Conservation (phyloP, 176 grass and related monocot genomes). For the Eragrostis curvula region DNA sequence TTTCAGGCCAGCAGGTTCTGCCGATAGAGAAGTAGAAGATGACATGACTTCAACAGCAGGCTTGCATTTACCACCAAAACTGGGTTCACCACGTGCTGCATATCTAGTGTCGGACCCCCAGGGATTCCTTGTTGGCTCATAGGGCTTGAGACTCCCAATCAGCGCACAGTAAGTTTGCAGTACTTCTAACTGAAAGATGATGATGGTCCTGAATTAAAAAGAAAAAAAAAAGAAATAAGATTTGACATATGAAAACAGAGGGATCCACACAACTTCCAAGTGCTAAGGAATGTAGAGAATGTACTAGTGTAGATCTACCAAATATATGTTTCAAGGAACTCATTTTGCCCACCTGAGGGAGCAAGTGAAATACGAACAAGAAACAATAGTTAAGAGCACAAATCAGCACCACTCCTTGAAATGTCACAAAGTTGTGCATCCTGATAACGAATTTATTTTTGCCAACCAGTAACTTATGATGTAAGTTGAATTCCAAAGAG, state of each 20-base stretch:
- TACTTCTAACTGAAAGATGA: slow-evolving; percentile 66
- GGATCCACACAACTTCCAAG: too few species aligned
- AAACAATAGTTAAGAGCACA: too few species aligned
- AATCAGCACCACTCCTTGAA: too few species aligned
- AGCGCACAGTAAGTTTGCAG: slow-evolving; percentile 47
- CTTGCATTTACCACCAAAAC: neutral
- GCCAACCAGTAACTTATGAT: too few species aligned
- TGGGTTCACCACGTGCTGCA: neutral
- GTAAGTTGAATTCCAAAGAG: too few species aligned
- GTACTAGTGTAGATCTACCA: too few species aligned
- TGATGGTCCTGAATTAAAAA: slow-evolving; percentile 69
- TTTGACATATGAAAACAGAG: neutral
- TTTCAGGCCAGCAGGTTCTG: slow-evolving; percentile 55
- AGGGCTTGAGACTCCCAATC: slow-evolving; percentile 68
- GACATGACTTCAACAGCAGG: slow-evolving; percentile 4
- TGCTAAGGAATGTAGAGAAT: too few species aligned
- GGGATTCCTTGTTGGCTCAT: slow-evolving; percentile 35
- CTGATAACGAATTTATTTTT: too few species aligned
- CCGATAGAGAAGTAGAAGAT: slow-evolving; percentile 19
- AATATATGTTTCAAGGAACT: too few species aligned
- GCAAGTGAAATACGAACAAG: too few species aligned
- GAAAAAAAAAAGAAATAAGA: slow-evolving; percentile 26
- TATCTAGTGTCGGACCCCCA: neutral
- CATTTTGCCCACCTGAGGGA: too few species aligned
- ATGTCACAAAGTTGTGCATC: too few species aligned